These are phyloP conservation scores for Telfairia occidentalis DNA, from an alignment of 331 rosid species.

Conservation along the genomic window DNA sequence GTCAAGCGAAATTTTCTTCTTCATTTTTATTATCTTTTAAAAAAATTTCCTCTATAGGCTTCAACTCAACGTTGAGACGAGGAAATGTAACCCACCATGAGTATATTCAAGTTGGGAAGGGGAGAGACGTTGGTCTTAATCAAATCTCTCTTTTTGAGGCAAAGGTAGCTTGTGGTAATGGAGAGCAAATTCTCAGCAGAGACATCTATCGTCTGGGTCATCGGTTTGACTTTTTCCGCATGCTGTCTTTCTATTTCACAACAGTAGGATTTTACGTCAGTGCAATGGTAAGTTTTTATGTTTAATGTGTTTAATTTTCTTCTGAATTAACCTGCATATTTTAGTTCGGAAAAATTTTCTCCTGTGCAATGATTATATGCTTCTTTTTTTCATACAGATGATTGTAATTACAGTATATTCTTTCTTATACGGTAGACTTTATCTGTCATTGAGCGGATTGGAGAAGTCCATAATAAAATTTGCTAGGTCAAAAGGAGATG, in stretches of 20 bases:
- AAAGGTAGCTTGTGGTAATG: conserved; percentile 93
- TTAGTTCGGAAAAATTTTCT: neutral
- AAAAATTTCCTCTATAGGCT: conserved; percentile 37
- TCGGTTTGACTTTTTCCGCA: conserved; percentile 90
- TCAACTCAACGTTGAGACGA: conserved; percentile 77
- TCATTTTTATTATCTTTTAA: neutral
- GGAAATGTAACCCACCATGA: conserved; percentile 95
- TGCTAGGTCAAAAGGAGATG: conserved; percentile 56
- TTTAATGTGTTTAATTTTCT: neutral
- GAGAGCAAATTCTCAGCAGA: conserved; percentile 88
- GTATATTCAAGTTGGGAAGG: conserved; percentile 96
- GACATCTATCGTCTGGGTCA: conserved; percentile 89
- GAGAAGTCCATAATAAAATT: conserved; percentile 54
- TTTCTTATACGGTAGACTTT: conserved; percentile 77
- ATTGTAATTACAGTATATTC: conserved; percentile 65
- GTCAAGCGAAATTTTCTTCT: conserved; percentile 10
- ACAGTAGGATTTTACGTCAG: conserved; percentile 79
- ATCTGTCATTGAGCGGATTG: conserved; percentile 79
- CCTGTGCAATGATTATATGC: conserved; percentile 9
- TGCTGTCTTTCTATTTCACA: conserved; percentile 80
- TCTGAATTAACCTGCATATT: neutral
- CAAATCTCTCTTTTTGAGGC: conserved; percentile 97
- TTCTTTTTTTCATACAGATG: conserved; percentile 41
- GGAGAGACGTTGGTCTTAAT: conserved; percentile 93
- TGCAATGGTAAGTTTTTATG: conserved; percentile 51